These are phyloP conservation scores for Corchorus capsularis DNA, from an alignment of 345 rosid species.

Conservation along the genomic window DNA sequence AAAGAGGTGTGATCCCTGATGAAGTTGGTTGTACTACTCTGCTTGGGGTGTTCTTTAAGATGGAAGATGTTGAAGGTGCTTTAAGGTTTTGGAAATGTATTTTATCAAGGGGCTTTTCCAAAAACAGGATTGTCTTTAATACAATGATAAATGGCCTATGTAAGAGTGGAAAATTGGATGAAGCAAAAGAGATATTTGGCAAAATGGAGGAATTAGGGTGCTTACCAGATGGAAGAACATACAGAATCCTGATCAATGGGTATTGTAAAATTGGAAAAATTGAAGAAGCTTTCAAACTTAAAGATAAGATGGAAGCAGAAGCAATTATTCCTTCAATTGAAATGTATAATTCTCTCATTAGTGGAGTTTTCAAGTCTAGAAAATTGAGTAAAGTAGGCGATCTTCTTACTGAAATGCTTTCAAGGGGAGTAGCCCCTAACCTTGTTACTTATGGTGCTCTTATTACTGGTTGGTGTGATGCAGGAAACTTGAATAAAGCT, in stretches of 20 bases:
- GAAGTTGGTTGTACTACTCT: conserved; percentile 68
- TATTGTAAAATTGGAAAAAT: conserved; percentile 69
- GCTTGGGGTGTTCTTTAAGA: conserved; percentile 71
- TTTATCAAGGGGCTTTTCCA: conserved; percentile 62
- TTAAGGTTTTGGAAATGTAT: conserved; percentile 65
- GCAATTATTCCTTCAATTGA: conserved; percentile 54
- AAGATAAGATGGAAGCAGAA: conserved; percentile 47
- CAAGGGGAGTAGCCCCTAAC: conserved; percentile 45
- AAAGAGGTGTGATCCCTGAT: conserved; percentile 49
- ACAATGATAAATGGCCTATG: conserved; percentile 76
- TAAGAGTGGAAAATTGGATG: conserved; percentile 62
- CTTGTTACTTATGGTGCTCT: conserved; percentile 64
- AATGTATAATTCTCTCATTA: conserved; percentile 65
- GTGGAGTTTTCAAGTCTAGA: conserved; percentile 52
- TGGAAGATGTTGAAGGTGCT: conserved; percentile 62
- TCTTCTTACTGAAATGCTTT: conserved; percentile 51
- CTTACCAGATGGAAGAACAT: conserved; percentile 69
- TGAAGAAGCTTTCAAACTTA: conserved; percentile 63
- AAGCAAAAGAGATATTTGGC: conserved; percentile 63
- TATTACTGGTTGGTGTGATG: conserved; percentile 66
- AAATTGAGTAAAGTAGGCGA: conserved; percentile 38
- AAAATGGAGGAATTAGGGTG: conserved; percentile 60
- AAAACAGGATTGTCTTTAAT: conserved; percentile 56
- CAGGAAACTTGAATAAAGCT: conserved; percentile 65
- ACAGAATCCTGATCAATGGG: conserved; percentile 69